A percentile compares a stretch with the other conserved stretches of the same genome.
These are phyloP conservation scores for Phytophthora cactorum DNA, from an alignment of 352 stramenopile genomes.

Conservation along the genomic window DNA sequence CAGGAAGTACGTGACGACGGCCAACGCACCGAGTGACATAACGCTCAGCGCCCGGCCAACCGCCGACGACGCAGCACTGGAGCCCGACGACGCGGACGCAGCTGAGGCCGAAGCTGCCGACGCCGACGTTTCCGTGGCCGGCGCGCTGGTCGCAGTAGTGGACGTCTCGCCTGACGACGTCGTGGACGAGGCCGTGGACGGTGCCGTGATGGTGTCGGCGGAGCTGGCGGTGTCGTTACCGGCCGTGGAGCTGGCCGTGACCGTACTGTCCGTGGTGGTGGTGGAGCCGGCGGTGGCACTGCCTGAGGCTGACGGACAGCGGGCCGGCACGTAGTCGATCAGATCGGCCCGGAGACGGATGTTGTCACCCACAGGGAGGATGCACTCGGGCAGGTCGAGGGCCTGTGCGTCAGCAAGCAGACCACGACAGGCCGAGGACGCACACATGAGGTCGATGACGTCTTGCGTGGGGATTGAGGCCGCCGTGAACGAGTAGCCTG, in stretches of 20 bases:
- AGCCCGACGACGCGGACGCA: constrained; percentile 25
- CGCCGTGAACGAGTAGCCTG: constrained; percentile 39
- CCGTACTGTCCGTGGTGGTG: constrained; percentile 51
- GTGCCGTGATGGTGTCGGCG: constrained; percentile 22
- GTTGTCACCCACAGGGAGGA: constrained; percentile 39
- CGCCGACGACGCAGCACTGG: constrained; percentile 34
- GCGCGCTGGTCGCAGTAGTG: constrained; percentile 8
- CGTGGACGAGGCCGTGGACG: constrained; percentile 15
- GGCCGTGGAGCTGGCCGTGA: constrained; percentile 14
- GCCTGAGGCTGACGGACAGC: constrained; percentile 36
- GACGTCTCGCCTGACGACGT: constrained; percentile 14
- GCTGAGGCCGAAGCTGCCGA: constrained; percentile 18
- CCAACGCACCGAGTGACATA: constrained; percentile 23
- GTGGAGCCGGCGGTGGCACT: constrained; percentile 35
- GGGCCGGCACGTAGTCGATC: constrained; percentile 35
- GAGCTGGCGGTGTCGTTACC: constrained; percentile 20
- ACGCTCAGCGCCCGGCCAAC: constrained; percentile 23
- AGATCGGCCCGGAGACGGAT: constrained; percentile 44
- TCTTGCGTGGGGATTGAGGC: constrained; percentile 31
- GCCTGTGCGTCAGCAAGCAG: constrained; percentile 28
- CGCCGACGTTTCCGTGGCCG: constrained; percentile 4
- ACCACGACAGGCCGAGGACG: constrained; percentile 24
- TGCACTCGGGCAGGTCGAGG: constrained; percentile 38
- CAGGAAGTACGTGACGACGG: constrained; percentile 32
- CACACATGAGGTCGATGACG: constrained; percentile 41